Percentiles rank a stretch among this genome's conserved stretches.
phyloP scores from a whole-genome alignment of 345 rosid genomes.

The Citrus reticulata region DNA sequence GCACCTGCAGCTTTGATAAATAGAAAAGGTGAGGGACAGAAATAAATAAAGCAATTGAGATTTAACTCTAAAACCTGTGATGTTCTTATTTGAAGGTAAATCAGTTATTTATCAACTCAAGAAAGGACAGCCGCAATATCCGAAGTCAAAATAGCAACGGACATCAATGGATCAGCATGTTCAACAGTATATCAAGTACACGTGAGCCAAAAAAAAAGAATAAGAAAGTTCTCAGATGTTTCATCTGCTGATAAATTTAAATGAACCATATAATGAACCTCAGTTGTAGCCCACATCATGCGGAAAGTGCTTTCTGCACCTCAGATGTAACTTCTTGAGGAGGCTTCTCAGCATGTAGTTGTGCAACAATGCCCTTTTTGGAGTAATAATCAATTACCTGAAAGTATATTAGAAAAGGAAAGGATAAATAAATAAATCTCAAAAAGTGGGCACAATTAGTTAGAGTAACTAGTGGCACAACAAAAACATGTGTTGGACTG shows the following conservation, averaged over 20 bases:
- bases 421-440: neutral
- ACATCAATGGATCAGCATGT: neutral
- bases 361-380: constrained; percentile 60
- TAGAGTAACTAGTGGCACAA: neutral
- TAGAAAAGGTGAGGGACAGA: neutral
- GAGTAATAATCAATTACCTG: constrained; percentile 83
- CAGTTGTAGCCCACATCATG: neutral
- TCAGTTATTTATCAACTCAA: neutral
- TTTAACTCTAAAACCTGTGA: neutral
- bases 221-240: neutral
- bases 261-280: neutral
- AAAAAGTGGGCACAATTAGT: neutral
- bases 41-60: neutral
- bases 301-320: constrained; percentile 72
- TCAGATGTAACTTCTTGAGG: constrained; percentile 67
- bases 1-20: neutral
- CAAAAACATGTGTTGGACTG: neutral
- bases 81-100: constrained; percentile 1
- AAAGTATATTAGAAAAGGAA: constrained; percentile 6
- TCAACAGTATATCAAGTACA: neutral
- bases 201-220: neutral
- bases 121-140: neutral
- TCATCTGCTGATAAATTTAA: constrained; percentile 1
- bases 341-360: constrained; percentile 81
- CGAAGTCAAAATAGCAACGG: constrained; percentile 2